Evolutionary conservation across 2,329 filamentous ascomycete genomes (phyloP).

Genomic region (Aspergillus jensenii): DNA sequence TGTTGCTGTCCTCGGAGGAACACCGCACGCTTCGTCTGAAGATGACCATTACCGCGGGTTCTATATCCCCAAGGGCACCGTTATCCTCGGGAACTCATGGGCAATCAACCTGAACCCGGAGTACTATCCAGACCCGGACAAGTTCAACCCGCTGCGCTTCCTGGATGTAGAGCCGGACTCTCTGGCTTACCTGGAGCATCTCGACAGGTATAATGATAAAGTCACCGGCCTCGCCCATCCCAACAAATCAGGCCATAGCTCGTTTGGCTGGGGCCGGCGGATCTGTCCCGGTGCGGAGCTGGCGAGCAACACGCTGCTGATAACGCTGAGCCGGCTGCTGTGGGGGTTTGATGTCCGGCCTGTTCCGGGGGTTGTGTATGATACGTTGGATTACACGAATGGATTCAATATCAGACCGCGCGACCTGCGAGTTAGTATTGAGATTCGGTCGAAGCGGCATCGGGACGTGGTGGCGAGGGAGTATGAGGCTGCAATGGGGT

Average conservation of each 20-base stretch:
- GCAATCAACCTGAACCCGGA: background rate
- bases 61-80: background rate
- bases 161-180: background rate
- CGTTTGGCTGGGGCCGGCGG: background rate
- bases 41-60: background rate
- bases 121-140: background rate
- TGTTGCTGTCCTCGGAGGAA: background rate
- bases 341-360: background rate
- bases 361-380: background rate
- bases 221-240: background rate
- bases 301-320: background rate
- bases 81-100: background rate
- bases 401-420: background rate
- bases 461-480: background rate
- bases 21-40: background rate
- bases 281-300: background rate
- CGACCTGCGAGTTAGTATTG: background rate
- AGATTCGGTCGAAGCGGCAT: background rate
- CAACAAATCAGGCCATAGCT: background rate
- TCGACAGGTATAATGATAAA: no score
- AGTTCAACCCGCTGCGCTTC: background rate
- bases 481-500: background rate
- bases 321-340: background rate
- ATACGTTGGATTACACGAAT: background rate
- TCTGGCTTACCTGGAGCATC: no score